phyloP scores from a whole-genome alignment of 352 stramenopile genomes.

The Hyphochytrium catenoides region DNA sequence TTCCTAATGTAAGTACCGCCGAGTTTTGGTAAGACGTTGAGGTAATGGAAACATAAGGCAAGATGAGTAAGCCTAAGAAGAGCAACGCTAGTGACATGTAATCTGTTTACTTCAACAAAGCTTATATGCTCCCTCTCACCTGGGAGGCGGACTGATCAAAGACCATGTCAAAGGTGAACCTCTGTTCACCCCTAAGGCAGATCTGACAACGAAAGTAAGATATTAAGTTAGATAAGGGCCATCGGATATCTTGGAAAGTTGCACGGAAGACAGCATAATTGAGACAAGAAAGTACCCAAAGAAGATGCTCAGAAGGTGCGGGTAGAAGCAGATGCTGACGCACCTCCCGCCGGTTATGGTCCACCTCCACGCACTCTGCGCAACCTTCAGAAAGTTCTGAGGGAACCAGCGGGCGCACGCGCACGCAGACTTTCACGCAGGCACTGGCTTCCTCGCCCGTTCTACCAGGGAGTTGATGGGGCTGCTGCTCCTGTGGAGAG shows the following conservation, averaged over 20 bases:
- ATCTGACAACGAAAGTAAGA: too few species aligned
- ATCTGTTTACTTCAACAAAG: neutral
- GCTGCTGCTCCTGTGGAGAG: too few species aligned
- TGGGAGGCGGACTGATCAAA: conserved; percentile 18
- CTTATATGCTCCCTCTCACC: neutral
- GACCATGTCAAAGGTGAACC: conserved; percentile 52
- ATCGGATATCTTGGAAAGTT: conserved; percentile 14
- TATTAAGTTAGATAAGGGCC: conserved; percentile 12
- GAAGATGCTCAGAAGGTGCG: too few species aligned
- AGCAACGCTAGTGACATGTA: too few species aligned
- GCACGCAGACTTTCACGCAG: conserved; percentile 22
- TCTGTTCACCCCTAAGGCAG: conserved; percentile 7
- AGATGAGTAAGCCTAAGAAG: too few species aligned
- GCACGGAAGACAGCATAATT: too few species aligned
- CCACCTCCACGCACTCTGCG: conserved; percentile 14
- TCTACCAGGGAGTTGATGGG: too few species aligned
- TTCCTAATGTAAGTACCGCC: conserved; percentile 10
- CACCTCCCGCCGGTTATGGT: too few species aligned
- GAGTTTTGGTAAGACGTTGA: neutral
- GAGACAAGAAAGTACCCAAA: too few species aligned
- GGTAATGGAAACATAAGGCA: too few species aligned
- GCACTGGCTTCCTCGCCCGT: too few species aligned
- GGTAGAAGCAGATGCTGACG: too few species aligned
- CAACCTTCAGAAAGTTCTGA: conserved; percentile 16
- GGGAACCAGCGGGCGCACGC: conserved; percentile 22